Percentiles rank a stretch among this genome's conserved stretches.
Evolutionary conservation across 1,139 yeast species (phyloP).

Genomic region (Zygoascus meyerae): DNA sequence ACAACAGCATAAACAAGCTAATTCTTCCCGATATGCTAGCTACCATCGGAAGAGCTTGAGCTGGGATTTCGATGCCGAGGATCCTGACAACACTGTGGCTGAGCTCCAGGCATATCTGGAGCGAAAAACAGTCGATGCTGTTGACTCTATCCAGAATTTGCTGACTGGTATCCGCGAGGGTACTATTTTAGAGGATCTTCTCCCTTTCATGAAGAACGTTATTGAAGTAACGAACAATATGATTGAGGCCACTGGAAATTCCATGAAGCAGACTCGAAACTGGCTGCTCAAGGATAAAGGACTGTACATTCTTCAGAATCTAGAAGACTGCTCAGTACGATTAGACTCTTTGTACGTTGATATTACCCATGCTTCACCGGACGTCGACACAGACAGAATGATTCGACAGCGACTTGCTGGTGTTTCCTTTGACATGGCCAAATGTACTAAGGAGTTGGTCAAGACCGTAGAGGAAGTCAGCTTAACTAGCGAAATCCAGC

Average conservation of each 20-base stretch:
- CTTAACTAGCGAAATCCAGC: conserved; percentile 66
- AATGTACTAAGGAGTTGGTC: conserved; percentile 90
- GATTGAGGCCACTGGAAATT: conserved; percentile 83
- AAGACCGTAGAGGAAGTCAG: conserved; percentile 95
- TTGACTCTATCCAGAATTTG: conserved; percentile 79
- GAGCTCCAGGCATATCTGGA: conserved; percentile 83
- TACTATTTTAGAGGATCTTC: conserved; percentile 68
- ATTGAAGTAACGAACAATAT: conserved; percentile 73
- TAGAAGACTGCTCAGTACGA: conserved; percentile 79
- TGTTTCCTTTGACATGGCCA: conserved; percentile 91
- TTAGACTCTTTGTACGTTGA: conserved; percentile 39
- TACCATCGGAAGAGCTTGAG: conserved; percentile 3
- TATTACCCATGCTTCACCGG: conserved; percentile 41
- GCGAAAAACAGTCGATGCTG: conserved; percentile 90
- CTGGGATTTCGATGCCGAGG: conserved; percentile 63
- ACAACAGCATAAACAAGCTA: no score
- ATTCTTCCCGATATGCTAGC: background rate
- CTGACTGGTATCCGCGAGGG: conserved; percentile 45
- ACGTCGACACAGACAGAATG: conserved; percentile 70
- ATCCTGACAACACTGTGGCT: conserved; percentile 78
- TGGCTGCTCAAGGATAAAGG: conserved; percentile 78
- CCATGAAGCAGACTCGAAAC: conserved; percentile 86
- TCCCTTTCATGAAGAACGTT: conserved; percentile 68
- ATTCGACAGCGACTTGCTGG: conserved; percentile 93
- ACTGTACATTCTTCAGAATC: conserved; percentile 78